A percentile compares a stretch with the other conserved stretches of the same genome.
These are phyloP conservation scores for Ascochyta viciae-villosae DNA, from an alignment of 2,329 filamentous ascomycete species.

Conservation along the genomic window DNA sequence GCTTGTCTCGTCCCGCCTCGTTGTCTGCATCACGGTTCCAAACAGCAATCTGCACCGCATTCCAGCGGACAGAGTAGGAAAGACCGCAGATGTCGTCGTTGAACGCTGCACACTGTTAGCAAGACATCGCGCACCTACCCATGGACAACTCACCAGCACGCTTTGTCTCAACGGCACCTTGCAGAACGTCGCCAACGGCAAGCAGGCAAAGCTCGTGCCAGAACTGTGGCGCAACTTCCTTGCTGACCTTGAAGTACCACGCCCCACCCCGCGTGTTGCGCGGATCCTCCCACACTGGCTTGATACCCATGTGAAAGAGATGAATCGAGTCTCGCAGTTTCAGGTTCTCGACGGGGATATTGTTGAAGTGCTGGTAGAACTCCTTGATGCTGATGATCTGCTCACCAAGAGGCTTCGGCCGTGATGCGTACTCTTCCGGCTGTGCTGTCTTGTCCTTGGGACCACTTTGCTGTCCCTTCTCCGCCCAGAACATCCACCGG, in stretches of 20 bases:
- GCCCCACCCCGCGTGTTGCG: constrained; percentile 85
- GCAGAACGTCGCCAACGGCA: constrained; percentile 82
- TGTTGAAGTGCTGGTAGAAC: constrained; percentile 65
- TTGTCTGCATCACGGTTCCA: constrained; percentile 92
- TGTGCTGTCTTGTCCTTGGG: constrained; percentile 30
- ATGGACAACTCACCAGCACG: constrained; percentile 61
- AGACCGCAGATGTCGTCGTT: constrained; percentile 89
- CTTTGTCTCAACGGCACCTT: constrained; percentile 70
- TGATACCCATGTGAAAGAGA: constrained; percentile 82
- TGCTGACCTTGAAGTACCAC: constrained; percentile 91
- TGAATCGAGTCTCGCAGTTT: constrained; percentile 73
- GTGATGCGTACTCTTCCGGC: constrained; percentile 52
- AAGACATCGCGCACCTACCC: neutral
- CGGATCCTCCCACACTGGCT: constrained; percentile 84
- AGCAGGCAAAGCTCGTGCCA: constrained; percentile 84
- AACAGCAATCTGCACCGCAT: constrained; percentile 84
- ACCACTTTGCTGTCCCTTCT: constrained; percentile 46
- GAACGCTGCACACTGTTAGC: constrained; percentile 43
- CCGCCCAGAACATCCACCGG: constrained; percentile 62
- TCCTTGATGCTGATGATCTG: constrained; percentile 56
- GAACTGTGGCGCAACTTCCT: constrained; percentile 72
- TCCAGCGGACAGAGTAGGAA: constrained; percentile 86
- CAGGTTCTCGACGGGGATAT: constrained; percentile 77
- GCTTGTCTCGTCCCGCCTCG: constrained; percentile 75
- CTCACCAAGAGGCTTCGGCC: constrained; percentile 54